phyloP scores from a whole-genome alignment of 2,329 filamentous ascomycete genomes.

The Colletotrichum neosansevieriae region DNA sequence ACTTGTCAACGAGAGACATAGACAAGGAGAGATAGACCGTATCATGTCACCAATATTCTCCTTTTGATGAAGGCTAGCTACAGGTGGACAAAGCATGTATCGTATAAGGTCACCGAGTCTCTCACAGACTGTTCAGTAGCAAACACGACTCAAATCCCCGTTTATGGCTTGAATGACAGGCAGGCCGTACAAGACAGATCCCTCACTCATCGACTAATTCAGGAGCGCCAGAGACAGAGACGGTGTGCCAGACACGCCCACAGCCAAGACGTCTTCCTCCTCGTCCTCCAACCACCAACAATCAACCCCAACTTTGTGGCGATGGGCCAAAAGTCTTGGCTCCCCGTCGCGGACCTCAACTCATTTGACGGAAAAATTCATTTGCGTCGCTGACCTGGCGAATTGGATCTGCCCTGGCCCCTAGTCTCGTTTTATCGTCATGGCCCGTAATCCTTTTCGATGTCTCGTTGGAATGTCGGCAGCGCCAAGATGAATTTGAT shows the following conservation, averaged over 20 bases:
- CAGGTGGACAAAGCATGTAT: neutral
- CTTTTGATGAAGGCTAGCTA: neutral
- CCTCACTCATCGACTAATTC: constrained; percentile 13
- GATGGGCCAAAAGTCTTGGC: constrained; percentile 29
- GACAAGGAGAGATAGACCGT: too few species aligned
- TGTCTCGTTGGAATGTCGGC: neutral
- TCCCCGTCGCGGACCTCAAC: neutral
- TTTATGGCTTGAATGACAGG: constrained; percentile 14
- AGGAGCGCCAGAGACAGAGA: neutral
- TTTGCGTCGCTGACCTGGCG: constrained; percentile 30
- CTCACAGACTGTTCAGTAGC: too few species aligned
- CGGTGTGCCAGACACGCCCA: constrained; percentile 15
- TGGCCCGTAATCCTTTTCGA: neutral
- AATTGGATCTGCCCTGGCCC: constrained; percentile 16
- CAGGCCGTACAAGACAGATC: neutral
- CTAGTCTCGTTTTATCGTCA: constrained; percentile 17
- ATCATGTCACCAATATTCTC: neutral
- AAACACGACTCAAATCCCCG: neutral
- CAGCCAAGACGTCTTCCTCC: constrained; percentile 3
- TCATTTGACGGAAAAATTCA: constrained; percentile 40
- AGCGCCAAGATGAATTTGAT: neutral
- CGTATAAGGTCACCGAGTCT: too few species aligned
- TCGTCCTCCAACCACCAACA: neutral
- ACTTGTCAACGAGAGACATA: too few species aligned
- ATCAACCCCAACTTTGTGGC: constrained; percentile 12